phyloP scores from a whole-genome alignment of 2,329 filamentous ascomycete genomes.

The Cladosporium phlei region DNA sequence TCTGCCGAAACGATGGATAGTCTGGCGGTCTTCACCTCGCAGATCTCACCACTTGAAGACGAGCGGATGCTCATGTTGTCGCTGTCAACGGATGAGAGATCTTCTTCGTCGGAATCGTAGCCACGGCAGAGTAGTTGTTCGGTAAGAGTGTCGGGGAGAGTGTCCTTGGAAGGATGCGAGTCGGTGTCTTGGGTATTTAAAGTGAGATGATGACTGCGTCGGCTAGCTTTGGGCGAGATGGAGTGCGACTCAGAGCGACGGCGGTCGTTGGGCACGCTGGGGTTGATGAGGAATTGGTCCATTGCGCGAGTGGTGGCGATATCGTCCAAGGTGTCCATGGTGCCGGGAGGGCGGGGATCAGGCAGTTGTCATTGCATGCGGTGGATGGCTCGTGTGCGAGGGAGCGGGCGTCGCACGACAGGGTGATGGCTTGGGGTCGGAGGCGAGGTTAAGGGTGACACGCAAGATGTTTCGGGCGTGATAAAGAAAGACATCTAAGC shows the following conservation, averaged over 20 bases:
- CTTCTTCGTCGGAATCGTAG: slow-evolving; percentile 13
- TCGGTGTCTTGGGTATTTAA: neutral
- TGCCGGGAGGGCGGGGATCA: slow-evolving; percentile 1
- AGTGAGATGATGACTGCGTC: slow-evolving; percentile 3
- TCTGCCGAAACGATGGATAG: slow-evolving; percentile 10
- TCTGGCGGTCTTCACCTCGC: slow-evolving; percentile 9
- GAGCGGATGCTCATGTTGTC: slow-evolving; percentile 11
- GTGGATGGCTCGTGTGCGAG: neutral
- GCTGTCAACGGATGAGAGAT: slow-evolving; percentile 9
- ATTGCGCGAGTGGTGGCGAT: slow-evolving; percentile 2
- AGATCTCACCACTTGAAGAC: slow-evolving; percentile 12
- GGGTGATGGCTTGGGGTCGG: neutral
- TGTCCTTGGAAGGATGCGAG: neutral
- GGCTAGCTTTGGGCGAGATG: neutral
- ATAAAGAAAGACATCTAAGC: neutral
- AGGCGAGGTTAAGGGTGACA: too few relatives aligned
- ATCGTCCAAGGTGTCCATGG: slow-evolving; percentile 2
- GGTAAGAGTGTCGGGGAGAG: slow-evolving; percentile 1
- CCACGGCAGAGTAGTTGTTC: slow-evolving; percentile 5
- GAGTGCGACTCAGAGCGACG: slow-evolving; percentile 9
- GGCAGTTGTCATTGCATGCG: slow-evolving; percentile 8
- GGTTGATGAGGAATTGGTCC: slow-evolving; percentile 12
- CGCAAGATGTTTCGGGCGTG: too few relatives aligned
- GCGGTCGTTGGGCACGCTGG: slow-evolving; percentile 1
- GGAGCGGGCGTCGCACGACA: slow-evolving; percentile 12